Conservation (phyloP, 495 filamentous ascomycete genomes). For the Aspergillus sclerotiicarbonarius region DNA sequence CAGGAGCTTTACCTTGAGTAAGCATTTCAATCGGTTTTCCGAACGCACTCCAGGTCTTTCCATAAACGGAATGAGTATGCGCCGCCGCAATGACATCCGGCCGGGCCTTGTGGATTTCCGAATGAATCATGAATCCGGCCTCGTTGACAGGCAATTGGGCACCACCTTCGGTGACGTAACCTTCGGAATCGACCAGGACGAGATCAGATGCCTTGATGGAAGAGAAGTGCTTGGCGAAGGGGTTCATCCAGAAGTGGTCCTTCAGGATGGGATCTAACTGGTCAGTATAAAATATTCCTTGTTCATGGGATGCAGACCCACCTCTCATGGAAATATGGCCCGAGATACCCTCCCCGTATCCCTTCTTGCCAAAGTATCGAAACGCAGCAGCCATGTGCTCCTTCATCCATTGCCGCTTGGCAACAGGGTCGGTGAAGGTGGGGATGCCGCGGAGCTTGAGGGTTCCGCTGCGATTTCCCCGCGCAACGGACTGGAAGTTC, state of each 20-base stretch:
- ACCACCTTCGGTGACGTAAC: constrained; percentile 53
- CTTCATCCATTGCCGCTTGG: constrained; percentile 65
- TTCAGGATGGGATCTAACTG: constrained; percentile 40
- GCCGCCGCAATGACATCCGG: constrained; percentile 52
- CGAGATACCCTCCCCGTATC: constrained; percentile 69
- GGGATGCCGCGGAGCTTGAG: constrained; percentile 56
- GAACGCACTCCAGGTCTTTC: constrained; percentile 48
- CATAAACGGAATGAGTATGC: constrained; percentile 49
- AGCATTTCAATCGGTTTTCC: constrained; percentile 50
- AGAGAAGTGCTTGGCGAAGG: constrained; percentile 59
- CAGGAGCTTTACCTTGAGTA: constrained; percentile 38
- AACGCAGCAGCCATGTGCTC: constrained; percentile 73
- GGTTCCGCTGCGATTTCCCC: constrained; percentile 38
- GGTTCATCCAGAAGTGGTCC: constrained; percentile 67
- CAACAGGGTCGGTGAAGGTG: constrained; percentile 55
- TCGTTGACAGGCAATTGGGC: constrained; percentile 54
- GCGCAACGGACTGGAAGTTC: constrained; percentile 39
- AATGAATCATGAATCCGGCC: constrained; percentile 68
- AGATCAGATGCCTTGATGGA: constrained; percentile 49
- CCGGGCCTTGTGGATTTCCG: constrained; percentile 49
- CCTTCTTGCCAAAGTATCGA: constrained; percentile 65
- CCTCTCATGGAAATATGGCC: constrained; percentile 59
- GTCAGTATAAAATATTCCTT: background rate
- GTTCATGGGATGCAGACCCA: constrained; percentile 12
- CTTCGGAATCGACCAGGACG: constrained; percentile 49